Conservation (phyloP, 139 green algal species). For the Chlorella sp. region DNA sequence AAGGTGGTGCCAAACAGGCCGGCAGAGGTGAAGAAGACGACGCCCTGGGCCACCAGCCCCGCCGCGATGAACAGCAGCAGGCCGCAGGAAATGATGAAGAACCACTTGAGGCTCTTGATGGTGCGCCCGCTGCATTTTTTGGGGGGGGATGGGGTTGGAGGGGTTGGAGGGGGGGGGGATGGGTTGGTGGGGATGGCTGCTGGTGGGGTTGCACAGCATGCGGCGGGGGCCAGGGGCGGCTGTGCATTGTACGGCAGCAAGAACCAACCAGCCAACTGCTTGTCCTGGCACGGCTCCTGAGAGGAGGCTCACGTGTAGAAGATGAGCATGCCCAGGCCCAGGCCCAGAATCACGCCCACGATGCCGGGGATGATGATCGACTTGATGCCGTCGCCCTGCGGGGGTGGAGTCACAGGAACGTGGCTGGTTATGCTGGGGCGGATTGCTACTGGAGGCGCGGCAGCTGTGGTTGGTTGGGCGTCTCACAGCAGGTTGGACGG, state of each 20-base stretch:
- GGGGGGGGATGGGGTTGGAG: no score
- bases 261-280: no score
- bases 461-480: no score
- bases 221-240: no score
- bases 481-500: no score
- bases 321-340: slow-evolving; percentile 42
- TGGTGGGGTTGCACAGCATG: no score
- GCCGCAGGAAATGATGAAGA: slow-evolving; percentile 52
- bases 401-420: not conserved
- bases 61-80: slow-evolving; percentile 62
- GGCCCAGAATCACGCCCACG: slow-evolving; percentile 53
- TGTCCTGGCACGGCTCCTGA: no score
- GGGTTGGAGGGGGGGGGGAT: not conserved
- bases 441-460: no score
- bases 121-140: slow-evolving; percentile 50
- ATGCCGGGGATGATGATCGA: slow-evolving; percentile 53
- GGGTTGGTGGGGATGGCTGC: no score
- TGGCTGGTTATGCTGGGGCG: no score
- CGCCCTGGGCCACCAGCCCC: slow-evolving; percentile 42
- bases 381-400: slow-evolving; percentile 25
- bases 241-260: no score
- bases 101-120: slow-evolving; percentile 63
- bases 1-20: slow-evolving; percentile 50
- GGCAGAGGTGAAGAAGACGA: slow-evolving; percentile 39
- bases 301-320: slow-evolving; percentile 54